phyloP scores from a whole-genome alignment of 345 rosid species.

The Bruguiera gymnorhiza region DNA sequence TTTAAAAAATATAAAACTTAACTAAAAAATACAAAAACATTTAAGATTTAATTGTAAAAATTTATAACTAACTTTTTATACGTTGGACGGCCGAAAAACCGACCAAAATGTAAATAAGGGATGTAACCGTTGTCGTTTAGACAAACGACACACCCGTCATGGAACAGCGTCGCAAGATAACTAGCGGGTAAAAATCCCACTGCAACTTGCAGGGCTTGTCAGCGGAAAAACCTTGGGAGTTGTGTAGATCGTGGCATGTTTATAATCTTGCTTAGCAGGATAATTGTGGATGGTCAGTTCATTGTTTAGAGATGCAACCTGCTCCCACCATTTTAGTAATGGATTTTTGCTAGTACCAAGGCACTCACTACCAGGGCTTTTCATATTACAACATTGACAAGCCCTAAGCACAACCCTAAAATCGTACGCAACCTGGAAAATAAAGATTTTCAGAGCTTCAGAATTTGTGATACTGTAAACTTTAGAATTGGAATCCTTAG shows the following conservation, averaged over 20 bases:
- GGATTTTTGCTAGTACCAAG: constrained; percentile 59
- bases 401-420: too few species aligned
- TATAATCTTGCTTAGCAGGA: constrained; percentile 60
- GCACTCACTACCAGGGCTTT: constrained; percentile 43
- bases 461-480: background rate
- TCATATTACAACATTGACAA: background rate
- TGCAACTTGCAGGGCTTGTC: constrained; percentile 23
- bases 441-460: background rate
- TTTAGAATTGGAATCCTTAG: background rate
- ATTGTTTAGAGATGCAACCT: constrained; percentile 65
- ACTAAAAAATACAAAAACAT: too few species aligned
- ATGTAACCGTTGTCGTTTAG: background rate
- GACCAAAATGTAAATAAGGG: background rate
- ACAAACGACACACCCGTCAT: background rate
- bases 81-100: background rate
- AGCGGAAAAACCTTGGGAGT: constrained; percentile 65
- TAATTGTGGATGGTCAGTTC: constrained; percentile 42
- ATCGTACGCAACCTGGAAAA: too few species aligned
- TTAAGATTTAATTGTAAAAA: too few species aligned
- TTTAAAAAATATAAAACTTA: too few species aligned
- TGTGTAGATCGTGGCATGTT: constrained; percentile 74
- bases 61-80: too few species aligned
- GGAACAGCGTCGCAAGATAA: background rate
- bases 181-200: background rate
- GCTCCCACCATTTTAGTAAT: constrained; percentile 67